These are phyloP conservation scores for Petrea volubilis DNA, from an alignment of 257 asterid genomes.

Conservation along the genomic window DNA sequence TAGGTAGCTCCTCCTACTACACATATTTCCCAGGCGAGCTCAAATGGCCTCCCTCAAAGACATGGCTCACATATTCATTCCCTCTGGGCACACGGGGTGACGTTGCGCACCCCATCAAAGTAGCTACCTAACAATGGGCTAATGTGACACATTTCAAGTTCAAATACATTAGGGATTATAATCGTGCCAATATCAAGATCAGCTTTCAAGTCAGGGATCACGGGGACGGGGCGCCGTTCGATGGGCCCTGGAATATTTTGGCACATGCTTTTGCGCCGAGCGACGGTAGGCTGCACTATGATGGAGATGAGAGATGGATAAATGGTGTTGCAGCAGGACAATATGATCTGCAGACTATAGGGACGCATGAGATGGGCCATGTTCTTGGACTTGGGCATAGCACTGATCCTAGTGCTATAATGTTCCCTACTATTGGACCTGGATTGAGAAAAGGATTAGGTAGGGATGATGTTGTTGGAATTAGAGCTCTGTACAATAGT, in stretches of 20 bases:
- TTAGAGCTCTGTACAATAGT: slow-evolving; percentile 5
- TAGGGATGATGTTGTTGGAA: slow-evolving; percentile 5
- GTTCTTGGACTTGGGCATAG: slow-evolving; percentile 23
- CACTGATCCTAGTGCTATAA: neutral
- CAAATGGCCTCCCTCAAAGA: slow-evolving; percentile 19
- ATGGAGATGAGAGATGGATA: slow-evolving; percentile 24
- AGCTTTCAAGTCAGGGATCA: slow-evolving; percentile 8
- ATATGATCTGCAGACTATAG: slow-evolving; percentile 11
- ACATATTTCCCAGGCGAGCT: neutral
- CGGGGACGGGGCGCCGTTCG: slow-evolving; percentile 17
- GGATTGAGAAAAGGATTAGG: slow-evolving; percentile 1
- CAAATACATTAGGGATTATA: neutral
- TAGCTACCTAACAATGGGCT: slow-evolving; percentile 13
- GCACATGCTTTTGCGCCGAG: slow-evolving; percentile 24
- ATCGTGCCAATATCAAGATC: slow-evolving; percentile 19
- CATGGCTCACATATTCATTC: slow-evolving; percentile 6
- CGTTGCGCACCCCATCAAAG: neutral
- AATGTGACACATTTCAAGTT: slow-evolving; percentile 8
- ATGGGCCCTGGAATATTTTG: slow-evolving; percentile 15
- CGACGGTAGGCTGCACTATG: slow-evolving; percentile 21
- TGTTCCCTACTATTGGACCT: neutral
- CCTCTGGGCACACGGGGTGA: neutral
- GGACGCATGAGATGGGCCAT: slow-evolving; percentile 28
- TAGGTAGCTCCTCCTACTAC: slow-evolving; percentile 1
- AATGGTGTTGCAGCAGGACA: neutral